phyloP scores from a whole-genome alignment of 805 yeast genomes.

The Teunomyces cretensis region DNA sequence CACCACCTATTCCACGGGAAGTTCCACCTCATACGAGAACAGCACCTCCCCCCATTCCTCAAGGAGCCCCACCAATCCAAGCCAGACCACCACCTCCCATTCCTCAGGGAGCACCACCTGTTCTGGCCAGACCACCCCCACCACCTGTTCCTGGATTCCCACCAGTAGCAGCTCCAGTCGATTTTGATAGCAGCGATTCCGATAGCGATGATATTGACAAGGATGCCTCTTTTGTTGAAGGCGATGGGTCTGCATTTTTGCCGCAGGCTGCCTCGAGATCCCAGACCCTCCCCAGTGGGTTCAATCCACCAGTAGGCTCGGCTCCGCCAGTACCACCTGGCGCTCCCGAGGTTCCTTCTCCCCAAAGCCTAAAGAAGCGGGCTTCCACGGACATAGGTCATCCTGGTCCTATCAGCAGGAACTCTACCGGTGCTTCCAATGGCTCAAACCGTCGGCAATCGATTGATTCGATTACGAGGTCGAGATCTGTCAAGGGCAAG shows the following conservation, averaged over 20 bases:
- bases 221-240: slow-evolving; percentile 13
- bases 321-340: slow-evolving; percentile 10
- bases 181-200: slow-evolving; percentile 4
- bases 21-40: slow-evolving; percentile 4
- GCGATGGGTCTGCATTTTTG: slow-evolving; percentile 28
- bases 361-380: slow-evolving; percentile 10
- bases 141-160: slow-evolving; percentile 8
- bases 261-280: slow-evolving; percentile 12
- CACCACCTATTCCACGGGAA: slow-evolving; percentile 4
- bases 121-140: slow-evolving; percentile 7
- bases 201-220: slow-evolving; percentile 12
- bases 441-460: slow-evolving; percentile 9
- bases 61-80: slow-evolving; percentile 10
- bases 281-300: slow-evolving; percentile 12
- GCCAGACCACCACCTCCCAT: slow-evolving; percentile 13
- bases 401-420: background rate
- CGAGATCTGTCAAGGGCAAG: slow-evolving; percentile 16
- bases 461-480: slow-evolving; percentile 14
- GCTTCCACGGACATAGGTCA: slow-evolving; percentile 12
- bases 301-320: slow-evolving; percentile 14
- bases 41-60: slow-evolving; percentile 19
- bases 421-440: slow-evolving; percentile 13
- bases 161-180: background rate
- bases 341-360: background rate
- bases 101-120: slow-evolving; percentile 16